Evolutionary conservation across 306 rosid species (phyloP).

Genomic region (Dalbergia cultrata): DNA sequence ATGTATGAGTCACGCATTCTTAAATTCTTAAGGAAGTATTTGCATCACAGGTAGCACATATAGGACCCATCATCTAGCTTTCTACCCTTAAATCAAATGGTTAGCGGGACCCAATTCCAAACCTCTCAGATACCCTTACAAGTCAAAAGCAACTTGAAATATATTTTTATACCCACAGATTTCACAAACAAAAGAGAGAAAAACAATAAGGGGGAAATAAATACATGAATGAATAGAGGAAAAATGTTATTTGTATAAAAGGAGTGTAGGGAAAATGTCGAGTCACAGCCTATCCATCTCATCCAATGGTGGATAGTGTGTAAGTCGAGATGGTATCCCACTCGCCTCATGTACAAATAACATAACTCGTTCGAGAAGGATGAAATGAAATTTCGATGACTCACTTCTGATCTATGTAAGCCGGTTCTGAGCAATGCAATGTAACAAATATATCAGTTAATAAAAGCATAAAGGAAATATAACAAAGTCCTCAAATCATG

Average conservation of each 20-base stretch:
- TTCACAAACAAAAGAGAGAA: neutral
- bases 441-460: conserved; percentile 4
- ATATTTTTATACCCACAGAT: neutral
- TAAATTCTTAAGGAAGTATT: neutral
- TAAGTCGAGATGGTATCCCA: no score
- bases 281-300: no score
- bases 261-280: no score
- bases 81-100: conserved; percentile 1
- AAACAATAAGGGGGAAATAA: neutral
- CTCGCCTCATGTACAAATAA: no score
- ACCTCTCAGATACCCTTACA: neutral
- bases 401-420: neutral
- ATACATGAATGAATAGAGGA: no score
- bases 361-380: neutral
- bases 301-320: no score
- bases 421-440: neutral
- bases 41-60: neutral
- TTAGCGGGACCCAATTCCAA: neutral
- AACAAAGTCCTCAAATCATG: neutral
- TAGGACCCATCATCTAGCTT: conserved; percentile 17
- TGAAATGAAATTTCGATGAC: neutral
- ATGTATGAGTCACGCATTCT: neutral
- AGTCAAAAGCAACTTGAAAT: neutral
- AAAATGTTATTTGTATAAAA: no score
- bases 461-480: neutral